Conservation (phyloP, 768 basidiomycete genomes). For the Tulasnella sp. region DNA sequence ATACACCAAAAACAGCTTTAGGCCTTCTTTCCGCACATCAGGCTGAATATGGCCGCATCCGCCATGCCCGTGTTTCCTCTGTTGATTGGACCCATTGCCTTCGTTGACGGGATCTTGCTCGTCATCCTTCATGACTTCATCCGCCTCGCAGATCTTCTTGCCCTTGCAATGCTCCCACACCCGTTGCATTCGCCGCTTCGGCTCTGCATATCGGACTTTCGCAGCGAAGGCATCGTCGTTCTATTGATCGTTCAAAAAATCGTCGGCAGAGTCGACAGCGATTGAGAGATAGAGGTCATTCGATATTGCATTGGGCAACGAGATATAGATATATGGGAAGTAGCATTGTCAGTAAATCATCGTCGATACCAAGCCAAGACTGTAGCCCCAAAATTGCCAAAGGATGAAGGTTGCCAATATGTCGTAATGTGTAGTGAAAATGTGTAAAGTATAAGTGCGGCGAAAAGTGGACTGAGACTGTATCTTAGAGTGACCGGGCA, state of each 20-base stretch:
- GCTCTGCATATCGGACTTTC: conserved; percentile 77
- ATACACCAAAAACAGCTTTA: conserved; percentile 91
- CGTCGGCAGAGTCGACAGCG: conserved; percentile 20
- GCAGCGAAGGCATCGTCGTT: conserved; percentile 76
- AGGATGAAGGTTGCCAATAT: not conserved
- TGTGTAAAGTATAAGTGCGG: no score
- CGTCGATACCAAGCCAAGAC: no score
- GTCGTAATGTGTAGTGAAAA: conserved; percentile 28
- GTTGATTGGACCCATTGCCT: conserved; percentile 31
- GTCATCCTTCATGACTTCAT: conserved; percentile 60
- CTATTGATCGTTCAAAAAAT: conserved; percentile 39
- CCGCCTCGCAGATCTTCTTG: conserved; percentile 80
- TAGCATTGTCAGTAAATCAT: conserved; percentile 7
- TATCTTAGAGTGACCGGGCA: conserved; percentile 9
- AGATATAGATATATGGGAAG: conserved; percentile 10
- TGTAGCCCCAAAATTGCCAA: not conserved
- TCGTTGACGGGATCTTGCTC: conserved; percentile 38
- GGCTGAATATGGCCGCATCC: conserved; percentile 94
- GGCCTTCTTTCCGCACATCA: conserved; percentile 79
- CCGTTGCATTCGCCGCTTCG: conserved; percentile 75
- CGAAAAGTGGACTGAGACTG: not conserved
- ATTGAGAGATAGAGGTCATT: conserved; percentile 25
- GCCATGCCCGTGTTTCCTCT: conserved; percentile 78
- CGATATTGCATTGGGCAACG: conserved; percentile 19
- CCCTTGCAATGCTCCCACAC: conserved; percentile 83